Base-by-base conservation (phyloP, 176 grass and related monocot genomes). In the Chrysopogon serrulatus region DNA sequence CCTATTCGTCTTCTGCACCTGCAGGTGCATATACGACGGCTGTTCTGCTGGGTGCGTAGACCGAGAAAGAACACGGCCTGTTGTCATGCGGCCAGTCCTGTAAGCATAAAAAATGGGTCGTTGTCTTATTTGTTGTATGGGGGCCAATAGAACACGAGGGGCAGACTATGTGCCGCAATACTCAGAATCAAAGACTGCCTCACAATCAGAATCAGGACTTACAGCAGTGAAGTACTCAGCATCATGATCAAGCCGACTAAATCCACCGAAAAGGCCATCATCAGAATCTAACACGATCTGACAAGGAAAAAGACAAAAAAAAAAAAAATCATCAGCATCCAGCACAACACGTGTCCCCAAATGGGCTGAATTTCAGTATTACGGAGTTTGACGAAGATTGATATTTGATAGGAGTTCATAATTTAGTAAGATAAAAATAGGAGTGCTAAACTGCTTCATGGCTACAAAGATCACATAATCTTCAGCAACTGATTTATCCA, bases 21-120 rank as follows among this genome's bases (percentile, higher is more conserved):
- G 27, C 60, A 63, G 13, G 91, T 39, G 96, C 91, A 84, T 99
- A 99, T 8, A 94, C 93, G 8, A 99, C 91, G 9, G 78, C 93
- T 26, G 91, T 96, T 85, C 93, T 99, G 60, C 96, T 90, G 5
- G 96, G 96, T 19, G 93, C 81, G 59, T 99, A 99, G 31, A 96
- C 86, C 8, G 76, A 92, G 89, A 99, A 94, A 59, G 91, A 99
- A 23, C 80, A 42, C 1, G 93, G 84, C 33, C 96, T 90, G 54
- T 92, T 92, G 87, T 96, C 96, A 89, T 99, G 86, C 17, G 65
- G 77, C 80, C 90, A 90, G 15, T 99, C 93, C 96, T 99, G 93
- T 61, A 81, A 21, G 45, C 36, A 82, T 65, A 73, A 32, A 28
- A 84, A 26, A 81, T 16, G 17, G n/a, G 2, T 23, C 37, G 12